These are phyloP conservation scores for Sporothrix euskadiensis DNA, from an alignment of 2,329 filamentous ascomycete genomes.

Conservation along the genomic window DNA sequence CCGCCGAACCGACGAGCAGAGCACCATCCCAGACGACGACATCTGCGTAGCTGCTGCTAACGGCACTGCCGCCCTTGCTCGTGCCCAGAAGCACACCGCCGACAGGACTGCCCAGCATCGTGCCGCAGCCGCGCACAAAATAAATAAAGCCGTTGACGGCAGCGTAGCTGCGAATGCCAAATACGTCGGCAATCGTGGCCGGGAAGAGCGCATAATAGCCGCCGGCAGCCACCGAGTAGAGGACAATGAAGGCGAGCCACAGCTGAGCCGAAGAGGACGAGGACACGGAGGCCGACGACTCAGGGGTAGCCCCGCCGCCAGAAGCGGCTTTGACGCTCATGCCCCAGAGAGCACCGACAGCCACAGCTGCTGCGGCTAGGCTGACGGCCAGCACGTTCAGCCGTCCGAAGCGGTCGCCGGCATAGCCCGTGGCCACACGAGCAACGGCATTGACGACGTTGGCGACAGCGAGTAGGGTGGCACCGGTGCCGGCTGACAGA, in stretches of 20 bases:
- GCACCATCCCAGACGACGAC: conserved; percentile 47
- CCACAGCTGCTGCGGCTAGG: conserved; percentile 23
- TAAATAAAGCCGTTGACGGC: conserved; percentile 51
- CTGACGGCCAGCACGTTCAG: conserved; percentile 48
- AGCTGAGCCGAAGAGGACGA: conserved; percentile 22
- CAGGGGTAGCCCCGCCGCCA: not conserved
- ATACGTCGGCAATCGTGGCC: conserved; percentile 50
- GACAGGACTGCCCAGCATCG: conserved; percentile 48
- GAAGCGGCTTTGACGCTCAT: conserved; percentile 27
- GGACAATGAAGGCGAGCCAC: conserved; percentile 40
- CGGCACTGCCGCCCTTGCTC: not conserved
- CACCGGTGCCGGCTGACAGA: conserved; percentile 44
- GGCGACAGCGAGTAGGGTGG: conserved; percentile 47
- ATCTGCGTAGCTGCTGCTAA: conserved; percentile 39
- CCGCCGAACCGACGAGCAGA: conserved; percentile 43
- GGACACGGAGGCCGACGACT: not conserved
- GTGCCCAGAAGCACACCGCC: conserved; percentile 44
- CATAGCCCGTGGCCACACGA: conserved; percentile 47
- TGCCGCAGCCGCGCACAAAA: conserved; percentile 47
- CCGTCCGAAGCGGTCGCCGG: conserved; percentile 49
- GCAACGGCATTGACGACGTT: conserved; percentile 50
- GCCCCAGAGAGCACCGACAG: conserved; percentile 32
- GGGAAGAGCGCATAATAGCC: conserved; percentile 51
- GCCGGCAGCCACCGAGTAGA: conserved; percentile 48
- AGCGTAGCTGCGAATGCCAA: conserved; percentile 50